Base-by-base conservation (phyloP, 2,329 filamentous ascomycete genomes). In the Penicillium sp. region DNA sequence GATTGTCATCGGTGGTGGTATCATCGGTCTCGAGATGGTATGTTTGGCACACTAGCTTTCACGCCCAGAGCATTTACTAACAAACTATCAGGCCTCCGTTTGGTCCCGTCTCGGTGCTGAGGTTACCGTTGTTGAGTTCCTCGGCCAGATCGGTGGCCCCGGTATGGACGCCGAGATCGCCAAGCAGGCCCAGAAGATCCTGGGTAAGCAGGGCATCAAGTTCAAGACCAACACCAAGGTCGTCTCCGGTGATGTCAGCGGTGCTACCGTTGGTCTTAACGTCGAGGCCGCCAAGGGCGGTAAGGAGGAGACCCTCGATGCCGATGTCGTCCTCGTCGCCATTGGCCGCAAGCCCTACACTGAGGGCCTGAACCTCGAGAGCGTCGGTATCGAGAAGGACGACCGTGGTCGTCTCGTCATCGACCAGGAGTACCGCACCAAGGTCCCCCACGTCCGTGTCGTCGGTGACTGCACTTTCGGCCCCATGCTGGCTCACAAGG, bases 151-250 rank as follows among this genome's bases (percentile, higher is more conserved):
- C 64, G 94, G 94, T 77, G 94, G 94, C 54, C 94, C 94, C 45
- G 94, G 94, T 67, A 99, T 99, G 94, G 94, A 99, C 73, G 77
- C 83, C 45, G 94, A 99, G 75, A 90, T 97, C 68, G 85, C 92
- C 71, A 99, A 97, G 83, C 81, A 85, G 69, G 82, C 89, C 41
- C 92, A 97, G 77, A 97, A 96, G 84, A 87, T 96, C 59, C 85
- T 99, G 62, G 85, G 85, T 74, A 97, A 96, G 84, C 94, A 99
- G 81, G 94, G 93, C 57, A 88, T 99, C 74, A 94, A 96, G 72
- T 99, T 99, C 84, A 97, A 96, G 86, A 86, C 95, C 65, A 88
- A 90, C 81, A 97, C 94, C 70, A 99, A 99, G 85, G 94, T 99
- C 61, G 78, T 88, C 60, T 84, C 86, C 66, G 94, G 94, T 64